phyloP scores from a whole-genome alignment of 306 rosid species.

The Hippophae tibetana region DNA sequence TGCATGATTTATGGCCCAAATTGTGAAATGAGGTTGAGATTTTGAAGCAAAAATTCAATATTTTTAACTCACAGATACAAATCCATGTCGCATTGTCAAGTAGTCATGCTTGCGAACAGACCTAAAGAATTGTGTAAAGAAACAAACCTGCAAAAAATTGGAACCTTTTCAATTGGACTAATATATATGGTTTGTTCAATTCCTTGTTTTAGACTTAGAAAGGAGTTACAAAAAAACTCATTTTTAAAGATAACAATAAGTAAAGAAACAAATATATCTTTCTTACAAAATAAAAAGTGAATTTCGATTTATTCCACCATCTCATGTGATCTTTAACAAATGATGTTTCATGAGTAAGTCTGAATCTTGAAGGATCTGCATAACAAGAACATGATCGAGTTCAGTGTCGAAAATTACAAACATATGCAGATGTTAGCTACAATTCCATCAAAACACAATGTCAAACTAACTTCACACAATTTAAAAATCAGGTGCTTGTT shows the following conservation, averaged over 20 bases:
- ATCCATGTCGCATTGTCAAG: constrained; percentile 91
- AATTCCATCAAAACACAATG: background rate
- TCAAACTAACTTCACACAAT: too few species aligned
- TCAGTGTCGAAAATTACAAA: background rate
- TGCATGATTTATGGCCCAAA: too few species aligned
- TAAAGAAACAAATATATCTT: too few species aligned
- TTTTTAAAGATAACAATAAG: too few species aligned
- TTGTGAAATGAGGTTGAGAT: background rate
- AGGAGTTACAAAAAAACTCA: too few species aligned
- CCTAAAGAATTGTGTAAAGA: constrained; percentile 79
- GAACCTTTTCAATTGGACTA: constrained; percentile 4
- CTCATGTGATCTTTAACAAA: constrained; percentile 72
- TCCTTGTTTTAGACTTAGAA: too few species aligned
- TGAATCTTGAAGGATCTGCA: constrained; percentile 78
- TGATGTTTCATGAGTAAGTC: constrained; percentile 90
- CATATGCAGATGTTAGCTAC: background rate
- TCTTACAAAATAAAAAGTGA: constrained; percentile 58
- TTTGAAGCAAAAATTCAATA: background rate
- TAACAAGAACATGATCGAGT: background rate
- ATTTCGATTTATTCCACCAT: constrained; percentile 61
- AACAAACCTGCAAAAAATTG: constrained; percentile 51
- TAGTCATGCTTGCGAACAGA: constrained; percentile 86
- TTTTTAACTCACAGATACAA: constrained; percentile 53
- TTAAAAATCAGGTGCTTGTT: too few species aligned
- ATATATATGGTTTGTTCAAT: background rate